Evolutionary conservation across 164 flowering plant genomes (phyloP).

Genomic region (Tetrastigma voinierianum): DNA sequence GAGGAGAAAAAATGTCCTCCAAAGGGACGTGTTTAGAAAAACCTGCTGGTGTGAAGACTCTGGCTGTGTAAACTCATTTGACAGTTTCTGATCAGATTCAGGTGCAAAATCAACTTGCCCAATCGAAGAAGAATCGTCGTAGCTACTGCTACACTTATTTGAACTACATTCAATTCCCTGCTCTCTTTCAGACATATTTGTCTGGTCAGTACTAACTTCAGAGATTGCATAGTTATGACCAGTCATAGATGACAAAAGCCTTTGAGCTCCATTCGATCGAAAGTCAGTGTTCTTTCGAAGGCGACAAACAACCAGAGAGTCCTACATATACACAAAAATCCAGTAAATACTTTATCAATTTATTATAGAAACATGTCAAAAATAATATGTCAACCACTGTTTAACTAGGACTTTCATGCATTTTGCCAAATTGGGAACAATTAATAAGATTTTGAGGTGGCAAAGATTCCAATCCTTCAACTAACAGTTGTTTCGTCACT

Average conservation of each 20-base stretch:
- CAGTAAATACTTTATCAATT: too few relatives aligned
- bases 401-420: too few relatives aligned
- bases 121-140: slow-evolving; percentile 45
- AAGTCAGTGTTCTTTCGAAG: slow-evolving; percentile 53
- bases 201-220: slow-evolving; percentile 23
- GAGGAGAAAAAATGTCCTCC: too few relatives aligned
- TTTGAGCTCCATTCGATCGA: slow-evolving; percentile 21
- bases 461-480: too few relatives aligned
- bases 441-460: too few relatives aligned
- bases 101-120: slow-evolving; percentile 42
- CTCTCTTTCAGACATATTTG: slow-evolving; percentile 15
- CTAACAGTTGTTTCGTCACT: too few relatives aligned
- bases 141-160: slow-evolving; percentile 39
- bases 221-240: slow-evolving; percentile 15
- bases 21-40: too few relatives aligned
- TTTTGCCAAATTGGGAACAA: too few relatives aligned
- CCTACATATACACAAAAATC: slow-evolving; percentile 34
- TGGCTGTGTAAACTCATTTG: slow-evolving; percentile 21
- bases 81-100: slow-evolving; percentile 34
- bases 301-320: slow-evolving; percentile 73
- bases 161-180: slow-evolving; percentile 31
- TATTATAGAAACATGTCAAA: too few relatives aligned
- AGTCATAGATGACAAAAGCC: slow-evolving; percentile 9
- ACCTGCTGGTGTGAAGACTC: slow-evolving; percentile 35
- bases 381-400: too few relatives aligned